Evolutionary conservation across 2,329 filamentous ascomycete genomes (phyloP), one percentile per base, ranked within the genome.

Genomic region (Neocatenulostroma microsporum): DNA sequence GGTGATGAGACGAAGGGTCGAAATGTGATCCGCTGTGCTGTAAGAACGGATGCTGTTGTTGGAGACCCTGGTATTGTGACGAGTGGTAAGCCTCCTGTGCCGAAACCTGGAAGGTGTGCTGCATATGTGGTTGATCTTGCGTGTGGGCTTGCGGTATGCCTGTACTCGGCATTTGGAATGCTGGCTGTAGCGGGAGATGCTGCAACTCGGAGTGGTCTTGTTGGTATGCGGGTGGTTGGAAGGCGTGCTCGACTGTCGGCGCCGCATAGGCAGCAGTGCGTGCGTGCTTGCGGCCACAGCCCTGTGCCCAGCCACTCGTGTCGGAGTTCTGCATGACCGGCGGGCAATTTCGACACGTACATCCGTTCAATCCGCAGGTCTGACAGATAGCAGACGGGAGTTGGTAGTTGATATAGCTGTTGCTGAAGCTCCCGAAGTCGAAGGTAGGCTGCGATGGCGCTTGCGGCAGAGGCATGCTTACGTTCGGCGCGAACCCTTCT

Each of bases 371-470:
- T 21, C 54, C 53, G 35, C 55, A 58, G 13, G 52, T 57, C 40
- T 57, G 55, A 35, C 55, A 58, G 17, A 58, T 57, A 10, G 54
- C 51, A 10, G 45, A 49, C 2, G 55, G 54, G 23, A 56, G 50
- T 29, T 56, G 54, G 28, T 57, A 54, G 21, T 34, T 44, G 21
- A 50, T 41, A 40, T 56, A 58, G 34, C 54, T 47, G 20, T 37
- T 41, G 13, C 40, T 45, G 17, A 54, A 42, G 25, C 48, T 45
- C 21, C 51, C 41, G 36, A 51, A 51, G 33, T 55, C 45, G 39
- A 52, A 34, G 18, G 20, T 24, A n/a, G 36, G 17, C 25, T 24
- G 32, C 3, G 27, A 20, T 3, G 21, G 30, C 9, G 10, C 15
- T 13, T 30, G 24, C n/a, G 17, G 17, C 9, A 34, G 13, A 6